Evolutionary conservation across 768 basidiomycete species (phyloP), one percentile per base, ranked within the genome.

Genomic region (Russula earlei): DNA sequence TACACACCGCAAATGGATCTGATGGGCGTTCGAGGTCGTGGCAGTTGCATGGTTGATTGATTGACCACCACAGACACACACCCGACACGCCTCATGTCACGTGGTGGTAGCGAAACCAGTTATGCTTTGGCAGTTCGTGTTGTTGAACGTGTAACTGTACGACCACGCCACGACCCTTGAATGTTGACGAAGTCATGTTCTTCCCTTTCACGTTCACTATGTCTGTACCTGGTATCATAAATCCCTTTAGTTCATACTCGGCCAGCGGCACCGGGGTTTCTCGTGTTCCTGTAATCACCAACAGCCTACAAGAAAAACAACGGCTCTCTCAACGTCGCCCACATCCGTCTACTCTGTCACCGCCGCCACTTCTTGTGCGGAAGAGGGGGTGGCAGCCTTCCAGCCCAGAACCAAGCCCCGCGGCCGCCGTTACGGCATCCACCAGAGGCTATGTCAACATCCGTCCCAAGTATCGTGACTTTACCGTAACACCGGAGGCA

Each of bases 361-460:
- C 76, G 19, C 64, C 73, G 19, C 65, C 70, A 17, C 74, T 75
- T 3, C 63, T 75, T 38, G 74, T 77, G 4, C 72, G 78, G 49
- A 87, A 87, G 68, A 72, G 87, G 66, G 84, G 83, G 29, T 89
- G 87, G 87, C 80, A 81, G 38, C 86, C 87, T 4, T 73, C 78
- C 1, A 74, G 72, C 53, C 73, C 79, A 41, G 81, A 80, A 59
- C 77, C 77, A 10, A 82, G 78, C 65, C 72, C 65, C 64, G 78
- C 80, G 6, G 68, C 75, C 46, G 71, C 80, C 45, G 79, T 75
- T 4, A 68, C 78, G 3, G 68, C 80, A 3, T 82, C 78, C 2
- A 77, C 81, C 5, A 73, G 67, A 56, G 87, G 85, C 27, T 85
- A 84, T 68, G 76, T 87, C 36, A 82, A 86, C 66, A 82, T 83